Percentiles rank a stretch among this genome's conserved stretches.
Evolutionary conservation across 306 rosid genomes (phyloP).

Genomic region (Sindora glabra): DNA sequence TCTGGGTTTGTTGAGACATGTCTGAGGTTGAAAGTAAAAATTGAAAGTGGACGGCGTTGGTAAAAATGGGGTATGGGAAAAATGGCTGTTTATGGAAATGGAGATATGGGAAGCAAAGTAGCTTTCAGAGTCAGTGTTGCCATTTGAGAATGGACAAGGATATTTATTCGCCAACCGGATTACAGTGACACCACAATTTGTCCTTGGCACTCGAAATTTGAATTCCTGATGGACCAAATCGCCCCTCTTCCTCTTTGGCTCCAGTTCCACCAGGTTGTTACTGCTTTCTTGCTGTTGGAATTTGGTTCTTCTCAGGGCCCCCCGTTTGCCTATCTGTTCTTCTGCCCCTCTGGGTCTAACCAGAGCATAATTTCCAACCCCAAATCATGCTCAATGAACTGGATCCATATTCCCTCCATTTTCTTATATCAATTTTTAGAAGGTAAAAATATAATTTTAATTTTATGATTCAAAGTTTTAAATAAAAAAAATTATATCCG

Average conservation of each 20-base stretch:
- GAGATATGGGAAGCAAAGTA: slow-evolving; percentile 13
- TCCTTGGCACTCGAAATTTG: slow-evolving; percentile 20
- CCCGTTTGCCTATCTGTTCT: too few relatives aligned
- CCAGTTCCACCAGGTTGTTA: slow-evolving; percentile 22
- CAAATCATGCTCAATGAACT: slow-evolving; percentile 16
- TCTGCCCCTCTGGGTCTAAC: too few relatives aligned
- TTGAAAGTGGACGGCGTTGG: too few relatives aligned
- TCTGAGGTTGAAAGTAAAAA: too few relatives aligned
- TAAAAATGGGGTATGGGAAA: neutral
- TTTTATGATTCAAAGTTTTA: too few relatives aligned
- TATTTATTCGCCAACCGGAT: slow-evolving; percentile 51
- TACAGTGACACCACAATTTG: slow-evolving; percentile 44
- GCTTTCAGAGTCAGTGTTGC: slow-evolving; percentile 39
- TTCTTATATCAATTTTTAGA: too few relatives aligned
- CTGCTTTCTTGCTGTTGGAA: neutral
- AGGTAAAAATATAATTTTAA: too few relatives aligned
- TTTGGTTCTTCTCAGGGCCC: neutral
- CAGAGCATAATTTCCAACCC: too few relatives aligned
- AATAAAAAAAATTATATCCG: too few relatives aligned
- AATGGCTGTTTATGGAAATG: neutral
- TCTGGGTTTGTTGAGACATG: too few relatives aligned
- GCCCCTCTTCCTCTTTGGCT: slow-evolving; percentile 22
- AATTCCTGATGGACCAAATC: slow-evolving; percentile 22
- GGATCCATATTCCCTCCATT: too few relatives aligned
- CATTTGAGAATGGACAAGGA: slow-evolving; percentile 45